Percentiles rank a stretch among this genome's conserved stretches.
These are phyloP conservation scores for Neopestalotiopsis clavispora DNA, from an alignment of 2,329 filamentous ascomycete species.

Conservation along the genomic window DNA sequence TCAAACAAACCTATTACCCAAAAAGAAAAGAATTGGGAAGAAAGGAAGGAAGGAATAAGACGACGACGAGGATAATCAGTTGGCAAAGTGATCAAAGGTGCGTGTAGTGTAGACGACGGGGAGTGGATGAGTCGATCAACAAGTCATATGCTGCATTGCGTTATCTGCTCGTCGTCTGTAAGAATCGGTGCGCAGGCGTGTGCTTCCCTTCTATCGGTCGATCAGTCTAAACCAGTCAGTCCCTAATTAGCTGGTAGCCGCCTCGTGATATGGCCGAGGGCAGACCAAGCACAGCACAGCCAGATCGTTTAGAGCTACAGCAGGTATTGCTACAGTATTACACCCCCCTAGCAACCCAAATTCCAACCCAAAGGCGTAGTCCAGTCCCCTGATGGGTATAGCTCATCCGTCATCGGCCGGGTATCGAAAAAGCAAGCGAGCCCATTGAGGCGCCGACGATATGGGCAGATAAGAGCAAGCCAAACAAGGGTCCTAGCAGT, in stretches of 20 bases:
- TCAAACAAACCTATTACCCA: neutral
- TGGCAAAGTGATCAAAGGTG: neutral
- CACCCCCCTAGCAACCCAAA: neutral
- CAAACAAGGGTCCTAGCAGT: neutral
- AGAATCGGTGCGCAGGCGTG: neutral
- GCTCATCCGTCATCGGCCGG: conserved; percentile 11
- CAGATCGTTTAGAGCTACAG: neutral
- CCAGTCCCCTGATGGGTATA: neutral
- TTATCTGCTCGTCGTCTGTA: conserved; percentile 6
- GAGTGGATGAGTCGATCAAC: neutral
- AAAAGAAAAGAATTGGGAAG: neutral
- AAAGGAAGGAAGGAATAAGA: neutral
- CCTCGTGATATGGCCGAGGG: conserved; percentile 8
- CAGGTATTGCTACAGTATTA: neutral
- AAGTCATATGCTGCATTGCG: conserved; percentile 3
- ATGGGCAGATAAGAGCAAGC: conserved; percentile 10
- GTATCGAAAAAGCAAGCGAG: neutral
- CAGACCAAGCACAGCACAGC: neutral
- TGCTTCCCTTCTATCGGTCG: neutral
- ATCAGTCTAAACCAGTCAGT: neutral
- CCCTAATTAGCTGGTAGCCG: conserved; percentile 7
- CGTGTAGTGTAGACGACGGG: neutral
- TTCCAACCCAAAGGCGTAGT: neutral
- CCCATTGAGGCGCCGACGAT: neutral
- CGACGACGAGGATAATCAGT: neutral